Percentiles rank a stretch among this genome's conserved stretches.
Conservation (phyloP, 768 basidiomycete genomes). For the Mycena indigotica region DNA sequence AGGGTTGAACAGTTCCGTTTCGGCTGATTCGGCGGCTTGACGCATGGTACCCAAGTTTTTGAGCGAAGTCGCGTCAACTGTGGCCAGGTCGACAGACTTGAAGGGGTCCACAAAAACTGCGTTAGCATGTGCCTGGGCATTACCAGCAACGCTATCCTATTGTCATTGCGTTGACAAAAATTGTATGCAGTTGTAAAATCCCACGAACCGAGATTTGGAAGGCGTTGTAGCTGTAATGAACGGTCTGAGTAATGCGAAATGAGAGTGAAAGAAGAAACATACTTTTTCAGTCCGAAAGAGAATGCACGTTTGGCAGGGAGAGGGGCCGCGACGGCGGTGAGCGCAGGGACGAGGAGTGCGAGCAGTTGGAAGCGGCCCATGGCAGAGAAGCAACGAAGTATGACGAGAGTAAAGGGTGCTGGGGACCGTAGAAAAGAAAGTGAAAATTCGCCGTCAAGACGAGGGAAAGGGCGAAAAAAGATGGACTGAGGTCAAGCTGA, state of each 20-base stretch:
- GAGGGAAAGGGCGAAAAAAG: conserved; percentile 15
- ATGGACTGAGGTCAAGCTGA: conserved; percentile 18
- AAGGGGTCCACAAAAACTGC: conserved; percentile 44
- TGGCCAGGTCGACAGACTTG: conserved; percentile 34
- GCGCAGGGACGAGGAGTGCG: conserved; percentile 23
- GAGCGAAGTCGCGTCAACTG: conserved; percentile 30
- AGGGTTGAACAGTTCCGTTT: conserved; percentile 26
- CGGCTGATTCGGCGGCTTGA: conserved; percentile 25
- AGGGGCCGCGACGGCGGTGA: conserved; percentile 24
- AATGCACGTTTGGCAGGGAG: conserved; percentile 18
- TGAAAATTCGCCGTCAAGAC: conserved; percentile 28
- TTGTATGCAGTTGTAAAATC: too few species aligned
- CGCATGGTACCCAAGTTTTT: conserved; percentile 25
- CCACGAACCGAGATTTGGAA: conserved; percentile 49
- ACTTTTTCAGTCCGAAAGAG: too few species aligned
- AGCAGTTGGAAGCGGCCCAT: conserved; percentile 28
- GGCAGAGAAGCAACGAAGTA: conserved; percentile 16
- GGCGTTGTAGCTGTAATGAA: conserved; percentile 8
- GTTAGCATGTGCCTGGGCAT: conserved; percentile 37
- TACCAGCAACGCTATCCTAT: conserved; percentile 38
- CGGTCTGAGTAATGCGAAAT: conserved; percentile 23
- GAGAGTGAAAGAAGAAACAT: conserved; percentile 20
- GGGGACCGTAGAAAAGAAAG: conserved; percentile 24
- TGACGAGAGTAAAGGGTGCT: conserved; percentile 9
- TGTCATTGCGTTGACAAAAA: too few species aligned